Conservation (phyloP, 2,329 filamentous ascomycete species). For the Pyricularia pennisetigena region DNA sequence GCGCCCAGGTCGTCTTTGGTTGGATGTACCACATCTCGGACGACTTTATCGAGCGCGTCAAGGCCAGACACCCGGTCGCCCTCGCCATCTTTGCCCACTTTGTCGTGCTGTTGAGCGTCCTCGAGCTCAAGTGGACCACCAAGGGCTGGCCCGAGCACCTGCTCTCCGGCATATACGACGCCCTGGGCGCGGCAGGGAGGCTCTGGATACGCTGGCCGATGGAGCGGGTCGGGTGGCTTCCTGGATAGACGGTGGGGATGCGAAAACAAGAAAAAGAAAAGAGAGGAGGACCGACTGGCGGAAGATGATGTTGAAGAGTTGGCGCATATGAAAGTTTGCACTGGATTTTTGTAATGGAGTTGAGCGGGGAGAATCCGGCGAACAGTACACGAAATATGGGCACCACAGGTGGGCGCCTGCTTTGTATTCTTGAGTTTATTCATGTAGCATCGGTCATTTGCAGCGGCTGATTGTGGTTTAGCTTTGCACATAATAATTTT, state of each 20-base stretch:
- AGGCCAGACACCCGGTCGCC: constrained; percentile 2
- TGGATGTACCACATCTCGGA: constrained; percentile 7
- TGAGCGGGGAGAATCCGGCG: background rate
- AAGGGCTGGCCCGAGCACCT: constrained; percentile 18
- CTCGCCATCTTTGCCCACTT: constrained; percentile 15
- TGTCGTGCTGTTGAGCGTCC: constrained; percentile 16
- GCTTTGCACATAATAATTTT: background rate
- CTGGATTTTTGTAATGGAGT: background rate
- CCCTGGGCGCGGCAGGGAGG: constrained; percentile 15
- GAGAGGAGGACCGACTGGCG: background rate
- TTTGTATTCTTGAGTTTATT: background rate
- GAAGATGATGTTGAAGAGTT: background rate
- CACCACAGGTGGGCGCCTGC: background rate
- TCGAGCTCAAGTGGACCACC: constrained; percentile 20
- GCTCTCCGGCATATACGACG: constrained; percentile 16
- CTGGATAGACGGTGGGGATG: background rate
- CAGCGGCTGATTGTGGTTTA: background rate
- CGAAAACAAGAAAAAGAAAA: no score
- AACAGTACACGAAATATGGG: background rate
- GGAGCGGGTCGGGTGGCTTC: constrained; percentile 17
- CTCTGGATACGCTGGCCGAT: constrained; percentile 20
- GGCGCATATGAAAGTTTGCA: background rate
- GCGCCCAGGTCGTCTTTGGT: constrained; percentile 4
- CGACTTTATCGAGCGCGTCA: constrained; percentile 4
- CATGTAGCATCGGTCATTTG: background rate